A percentile compares a stretch with the other conserved stretches of the same genome.
These are phyloP conservation scores for Cyclotella sp. DNA, from an alignment of 108 stramenopile species.

Conservation along the genomic window DNA sequence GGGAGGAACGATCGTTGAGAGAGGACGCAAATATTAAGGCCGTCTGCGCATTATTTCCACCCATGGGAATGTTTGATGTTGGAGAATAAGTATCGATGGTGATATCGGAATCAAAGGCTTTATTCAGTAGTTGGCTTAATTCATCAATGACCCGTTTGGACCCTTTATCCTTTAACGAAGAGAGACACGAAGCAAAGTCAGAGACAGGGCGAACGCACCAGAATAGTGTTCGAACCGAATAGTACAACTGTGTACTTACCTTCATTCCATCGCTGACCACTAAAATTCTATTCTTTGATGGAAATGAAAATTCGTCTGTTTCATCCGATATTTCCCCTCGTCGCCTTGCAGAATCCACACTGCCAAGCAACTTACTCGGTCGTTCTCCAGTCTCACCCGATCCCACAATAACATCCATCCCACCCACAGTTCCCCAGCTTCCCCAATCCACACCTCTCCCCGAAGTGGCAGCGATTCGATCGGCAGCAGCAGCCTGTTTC, in stretches of 20 bases:
- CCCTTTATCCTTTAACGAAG: constrained; percentile 38
- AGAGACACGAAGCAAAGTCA: neutral
- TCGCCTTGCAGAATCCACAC: constrained; percentile 49
- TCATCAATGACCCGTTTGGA: constrained; percentile 25
- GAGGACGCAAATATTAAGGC: constrained; percentile 70
- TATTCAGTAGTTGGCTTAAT: constrained; percentile 22
- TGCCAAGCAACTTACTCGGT: constrained; percentile 31
- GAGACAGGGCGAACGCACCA: too few species aligned
- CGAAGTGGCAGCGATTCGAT: constrained; percentile 46
- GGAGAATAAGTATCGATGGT: constrained; percentile 60
- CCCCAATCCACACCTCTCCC: constrained; percentile 62
- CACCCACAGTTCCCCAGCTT: constrained; percentile 48
- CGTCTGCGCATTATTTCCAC: constrained; percentile 68
- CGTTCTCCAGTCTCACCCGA: constrained; percentile 19
- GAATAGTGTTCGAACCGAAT: neutral
- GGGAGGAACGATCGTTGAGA: constrained; percentile 49
- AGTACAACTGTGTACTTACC: constrained; percentile 10
- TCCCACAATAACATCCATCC: constrained; percentile 46
- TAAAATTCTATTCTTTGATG: constrained; percentile 42
- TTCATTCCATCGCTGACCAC: constrained; percentile 39
- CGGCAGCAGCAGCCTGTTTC: constrained; percentile 61
- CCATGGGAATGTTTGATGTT: constrained; percentile 70
- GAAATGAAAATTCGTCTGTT: constrained; percentile 6
- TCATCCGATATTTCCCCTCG: neutral
- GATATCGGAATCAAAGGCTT: constrained; percentile 37